Conservation (phyloP, 208 protist species). For the Acanthamoeba rhysodes region DNA sequence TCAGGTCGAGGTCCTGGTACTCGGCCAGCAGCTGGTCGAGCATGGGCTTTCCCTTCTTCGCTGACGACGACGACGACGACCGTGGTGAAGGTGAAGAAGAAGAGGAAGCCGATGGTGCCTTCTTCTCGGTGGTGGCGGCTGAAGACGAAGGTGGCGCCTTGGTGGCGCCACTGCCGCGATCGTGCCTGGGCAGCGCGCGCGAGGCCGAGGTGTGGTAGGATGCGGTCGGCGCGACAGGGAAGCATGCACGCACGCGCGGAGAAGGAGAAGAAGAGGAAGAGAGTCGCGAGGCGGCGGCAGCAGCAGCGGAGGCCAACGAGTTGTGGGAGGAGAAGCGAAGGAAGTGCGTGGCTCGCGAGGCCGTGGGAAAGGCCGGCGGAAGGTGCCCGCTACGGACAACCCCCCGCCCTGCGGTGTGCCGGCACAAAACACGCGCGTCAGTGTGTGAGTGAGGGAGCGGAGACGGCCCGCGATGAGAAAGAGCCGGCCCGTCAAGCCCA, state of each 20-base stretch:
- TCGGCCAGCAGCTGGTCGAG: constrained; percentile 58
- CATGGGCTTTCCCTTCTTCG: background rate
- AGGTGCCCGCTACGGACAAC: too few species aligned
- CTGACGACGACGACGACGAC: background rate
- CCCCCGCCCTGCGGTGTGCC: too few species aligned
- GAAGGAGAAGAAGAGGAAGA: too few species aligned
- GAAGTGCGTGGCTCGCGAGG: background rate
- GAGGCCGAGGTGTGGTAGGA: background rate
- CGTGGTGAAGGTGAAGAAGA: background rate
- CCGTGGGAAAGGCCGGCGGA: background rate
- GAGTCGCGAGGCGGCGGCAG: background rate
- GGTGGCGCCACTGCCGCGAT: too few species aligned
- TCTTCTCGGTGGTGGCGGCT: background rate
- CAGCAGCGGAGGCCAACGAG: background rate
- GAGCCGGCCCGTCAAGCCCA: too few species aligned
- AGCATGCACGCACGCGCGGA: background rate
- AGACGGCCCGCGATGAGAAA: too few species aligned
- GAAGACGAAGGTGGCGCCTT: too few species aligned
- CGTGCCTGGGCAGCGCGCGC: background rate
- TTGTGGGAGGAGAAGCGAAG: background rate
- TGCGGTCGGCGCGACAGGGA: background rate
- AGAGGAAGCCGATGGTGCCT: background rate
- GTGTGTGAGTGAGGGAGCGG: too few species aligned
- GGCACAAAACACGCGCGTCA: too few species aligned
- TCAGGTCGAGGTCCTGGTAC: background rate